Evolutionary conservation across 352 stramenopile genomes (phyloP).

Genomic region (Globisporangium orthogonon): DNA sequence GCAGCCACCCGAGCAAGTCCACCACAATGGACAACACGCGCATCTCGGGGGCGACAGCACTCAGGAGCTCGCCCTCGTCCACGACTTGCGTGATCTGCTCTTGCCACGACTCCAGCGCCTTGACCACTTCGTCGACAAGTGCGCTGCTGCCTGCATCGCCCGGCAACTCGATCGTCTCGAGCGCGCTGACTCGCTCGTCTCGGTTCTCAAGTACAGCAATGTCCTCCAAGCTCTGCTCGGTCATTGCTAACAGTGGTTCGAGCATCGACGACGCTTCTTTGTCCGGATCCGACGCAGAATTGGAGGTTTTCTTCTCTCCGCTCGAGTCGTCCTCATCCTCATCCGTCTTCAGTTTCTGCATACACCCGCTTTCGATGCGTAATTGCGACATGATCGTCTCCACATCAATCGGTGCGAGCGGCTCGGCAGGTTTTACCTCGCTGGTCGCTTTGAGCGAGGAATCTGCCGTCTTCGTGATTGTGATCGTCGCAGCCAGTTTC

Average conservation of each 20-base stretch:
- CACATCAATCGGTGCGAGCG: slow-evolving; percentile 19
- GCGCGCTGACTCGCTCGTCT: slow-evolving; percentile 50
- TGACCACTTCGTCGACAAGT: slow-evolving; percentile 57
- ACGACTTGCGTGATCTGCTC: slow-evolving; percentile 48
- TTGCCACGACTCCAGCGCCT: slow-evolving; percentile 61
- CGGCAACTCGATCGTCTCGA: slow-evolving; percentile 50
- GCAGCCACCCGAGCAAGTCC: slow-evolving; percentile 70
- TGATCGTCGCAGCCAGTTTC: not conserved
- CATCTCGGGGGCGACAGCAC: slow-evolving; percentile 55
- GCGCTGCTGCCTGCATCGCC: slow-evolving; percentile 19
- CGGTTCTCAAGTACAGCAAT: slow-evolving; percentile 63
- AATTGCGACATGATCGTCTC: slow-evolving; percentile 60
- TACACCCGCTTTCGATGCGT: slow-evolving; percentile 64
- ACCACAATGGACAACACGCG: slow-evolving; percentile 38
- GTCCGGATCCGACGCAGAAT: not conserved
- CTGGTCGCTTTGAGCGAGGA: not conserved
- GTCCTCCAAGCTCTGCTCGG: slow-evolving; percentile 56
- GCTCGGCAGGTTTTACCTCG: not conserved
- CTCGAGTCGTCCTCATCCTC: slow-evolving; percentile 10
- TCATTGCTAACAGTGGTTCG: slow-evolving; percentile 49
- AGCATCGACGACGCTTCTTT: slow-evolving; percentile 27
- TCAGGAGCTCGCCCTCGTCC: slow-evolving; percentile 64
- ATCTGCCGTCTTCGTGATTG: not conserved
- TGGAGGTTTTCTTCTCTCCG: not conserved
- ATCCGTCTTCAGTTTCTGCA: slow-evolving; percentile 30